Percentiles rank a stretch among this genome's conserved stretches.
Evolutionary conservation across 768 basidiomycete genomes (phyloP).

Genomic region (Leccinum uliginosum): DNA sequence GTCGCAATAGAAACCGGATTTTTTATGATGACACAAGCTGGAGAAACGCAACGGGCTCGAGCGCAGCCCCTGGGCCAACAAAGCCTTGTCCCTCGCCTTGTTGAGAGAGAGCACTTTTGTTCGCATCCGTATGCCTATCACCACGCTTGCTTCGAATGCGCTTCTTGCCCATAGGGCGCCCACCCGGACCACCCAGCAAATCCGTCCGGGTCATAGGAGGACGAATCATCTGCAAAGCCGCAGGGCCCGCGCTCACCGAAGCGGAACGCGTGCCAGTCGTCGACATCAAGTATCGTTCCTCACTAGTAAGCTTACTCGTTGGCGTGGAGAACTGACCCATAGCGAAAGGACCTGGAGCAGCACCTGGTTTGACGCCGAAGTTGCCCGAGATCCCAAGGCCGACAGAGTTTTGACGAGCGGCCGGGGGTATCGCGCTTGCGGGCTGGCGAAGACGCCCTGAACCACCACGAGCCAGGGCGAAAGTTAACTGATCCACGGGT

Average conservation of each 20-base stretch:
- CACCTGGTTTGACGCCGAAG: constrained; percentile 28
- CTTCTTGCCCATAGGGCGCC: constrained; percentile 44
- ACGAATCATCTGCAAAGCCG: constrained; percentile 48
- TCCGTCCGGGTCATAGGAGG: constrained; percentile 57
- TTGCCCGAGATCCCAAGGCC: constrained; percentile 38
- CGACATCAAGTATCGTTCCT: constrained; percentile 54
- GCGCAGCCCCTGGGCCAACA: constrained; percentile 24
- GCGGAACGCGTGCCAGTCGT: constrained; percentile 45
- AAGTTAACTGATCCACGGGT: constrained; percentile 53
- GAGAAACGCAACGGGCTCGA: constrained; percentile 56
- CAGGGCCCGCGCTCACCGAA: constrained; percentile 50
- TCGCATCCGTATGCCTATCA: constrained; percentile 57
- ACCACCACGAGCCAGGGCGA: constrained; percentile 53
- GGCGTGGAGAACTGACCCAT: constrained; percentile 68
- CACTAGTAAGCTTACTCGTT: constrained; percentile 56
- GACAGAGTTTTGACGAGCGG: constrained; percentile 45
- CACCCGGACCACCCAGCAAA: constrained; percentile 39
- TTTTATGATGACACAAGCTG: too few relatives aligned
- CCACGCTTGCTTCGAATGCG: constrained; percentile 82
- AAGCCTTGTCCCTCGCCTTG: constrained; percentile 37
- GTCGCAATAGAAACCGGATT: too few relatives aligned
- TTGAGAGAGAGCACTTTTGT: constrained; percentile 36
- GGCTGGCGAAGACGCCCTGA: constrained; percentile 57
- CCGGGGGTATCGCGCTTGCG: constrained; percentile 38
- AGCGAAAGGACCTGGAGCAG: constrained; percentile 29